These are phyloP conservation scores for Solanum chacoense DNA, from an alignment of 305 asterid species.

Conservation along the genomic window DNA sequence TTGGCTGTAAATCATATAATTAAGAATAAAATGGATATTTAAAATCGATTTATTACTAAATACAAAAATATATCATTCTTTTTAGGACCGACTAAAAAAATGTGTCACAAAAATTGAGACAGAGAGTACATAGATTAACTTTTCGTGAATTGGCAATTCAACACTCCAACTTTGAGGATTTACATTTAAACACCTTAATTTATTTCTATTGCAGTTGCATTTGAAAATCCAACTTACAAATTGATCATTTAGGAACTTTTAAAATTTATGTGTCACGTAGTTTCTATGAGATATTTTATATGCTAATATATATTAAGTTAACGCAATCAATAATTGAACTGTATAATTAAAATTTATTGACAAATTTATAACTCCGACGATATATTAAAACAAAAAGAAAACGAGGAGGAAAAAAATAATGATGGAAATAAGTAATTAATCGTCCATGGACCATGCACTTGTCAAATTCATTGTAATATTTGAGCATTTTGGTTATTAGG, in stretches of 20 bases:
- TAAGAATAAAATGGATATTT: background rate
- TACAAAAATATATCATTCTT: background rate
- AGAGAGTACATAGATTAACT: background rate
- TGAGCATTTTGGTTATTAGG: background rate
- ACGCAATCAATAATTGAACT: background rate
- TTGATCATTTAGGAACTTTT: background rate
- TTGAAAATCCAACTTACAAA: background rate
- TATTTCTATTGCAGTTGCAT: too few relatives aligned
- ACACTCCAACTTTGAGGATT: background rate
- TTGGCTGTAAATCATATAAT: too few relatives aligned
- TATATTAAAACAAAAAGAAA: too few relatives aligned
- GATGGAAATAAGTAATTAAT: too few relatives aligned
- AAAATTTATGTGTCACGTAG: background rate
- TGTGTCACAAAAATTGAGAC: background rate
- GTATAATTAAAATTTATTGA: too few relatives aligned
- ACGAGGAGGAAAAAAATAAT: too few relatives aligned
- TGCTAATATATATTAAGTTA: background rate
- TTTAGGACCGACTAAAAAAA: background rate
- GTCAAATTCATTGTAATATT: background rate
- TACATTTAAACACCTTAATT: background rate
- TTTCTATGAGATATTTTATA: too few relatives aligned
- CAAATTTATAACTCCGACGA: too few relatives aligned
- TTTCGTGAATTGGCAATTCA: background rate
- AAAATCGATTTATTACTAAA: background rate
- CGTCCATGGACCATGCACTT: background rate